Evolutionary conservation across 768 basidiomycete species (phyloP), one percentile per base, ranked within the genome.

Genomic region (Tricholomella constricta): DNA sequence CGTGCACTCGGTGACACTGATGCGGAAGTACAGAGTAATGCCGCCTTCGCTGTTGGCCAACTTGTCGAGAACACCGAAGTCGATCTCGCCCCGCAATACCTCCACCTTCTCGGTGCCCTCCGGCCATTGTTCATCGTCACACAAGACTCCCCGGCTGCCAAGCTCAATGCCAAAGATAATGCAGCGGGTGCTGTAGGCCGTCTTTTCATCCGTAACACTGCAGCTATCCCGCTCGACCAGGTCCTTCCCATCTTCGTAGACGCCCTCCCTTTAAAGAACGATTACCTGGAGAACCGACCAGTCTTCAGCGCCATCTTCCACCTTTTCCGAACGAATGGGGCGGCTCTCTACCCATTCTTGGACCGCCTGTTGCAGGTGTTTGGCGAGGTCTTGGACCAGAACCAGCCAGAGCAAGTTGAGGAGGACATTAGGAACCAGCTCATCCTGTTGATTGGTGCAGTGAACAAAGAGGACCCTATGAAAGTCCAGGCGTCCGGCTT

Each of bases 11-110:
- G 79, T 53, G 96, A 98, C 65, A 71, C 77, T 2, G 96, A 98
- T 36, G 74, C 86, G n/a, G 96, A 98, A 71, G 95, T 98, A 8
- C 85, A 91, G 62, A 94, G 92, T 72, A 98, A 98, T 63, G 94
- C 94, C 17, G 94, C 94, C 14, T 99, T 97, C 68, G 96, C 95
- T 29, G 78, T 85, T 29, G 96, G 97, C 54, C 85, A 96, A 36
- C 83, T 99, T 51, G 82, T 98, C 58, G 91, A 95, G 72, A 83
- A 94, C 74, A 86, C 91, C 6, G 78, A 85, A 41, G 69, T 84
- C 51, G 94, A 99, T 67, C 80, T 98, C 34, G 84, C 88, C 1
- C 73, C 80, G 9, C 94, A 97, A 65, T 96, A 89, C 73, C 71
- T 86, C 35, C 80, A 78, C 54, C 77, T 98, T 37, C 89, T 98